Evolutionary conservation across 176 grass and related monocot species (phyloP).

Genomic region (Musa acuminata): DNA sequence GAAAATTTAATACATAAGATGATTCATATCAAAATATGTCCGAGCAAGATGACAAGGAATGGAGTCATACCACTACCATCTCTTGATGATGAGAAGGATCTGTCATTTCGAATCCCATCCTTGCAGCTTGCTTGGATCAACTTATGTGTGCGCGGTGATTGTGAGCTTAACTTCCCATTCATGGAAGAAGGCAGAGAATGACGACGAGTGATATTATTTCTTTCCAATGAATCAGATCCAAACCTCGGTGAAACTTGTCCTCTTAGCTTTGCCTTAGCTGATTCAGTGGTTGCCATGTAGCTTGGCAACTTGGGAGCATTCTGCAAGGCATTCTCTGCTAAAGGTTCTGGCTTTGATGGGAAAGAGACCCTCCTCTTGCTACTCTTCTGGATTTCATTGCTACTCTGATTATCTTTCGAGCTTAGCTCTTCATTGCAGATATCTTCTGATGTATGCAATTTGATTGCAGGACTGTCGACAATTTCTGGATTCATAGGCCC

Average conservation of each 20-base stretch:
- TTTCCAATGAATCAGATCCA: constrained; percentile 54
- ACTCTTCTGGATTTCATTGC: background rate
- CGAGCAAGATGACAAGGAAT: background rate
- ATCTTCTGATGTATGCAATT: background rate
- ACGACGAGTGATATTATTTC: constrained; percentile 41
- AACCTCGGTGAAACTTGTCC: constrained; percentile 53
- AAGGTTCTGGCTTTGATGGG: constrained; percentile 2
- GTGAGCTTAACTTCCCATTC: constrained; percentile 54
- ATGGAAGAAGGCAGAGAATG: constrained; percentile 69
- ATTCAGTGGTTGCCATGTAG: constrained; percentile 44
- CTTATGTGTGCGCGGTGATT: constrained; percentile 57
- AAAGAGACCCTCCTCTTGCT: background rate
- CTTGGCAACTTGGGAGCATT: background rate
- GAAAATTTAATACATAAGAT: too few relatives aligned
- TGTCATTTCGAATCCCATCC: constrained; percentile 52
- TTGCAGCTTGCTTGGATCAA: constrained; percentile 46
- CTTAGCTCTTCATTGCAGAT: background rate
- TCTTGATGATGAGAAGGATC: constrained; percentile 63
- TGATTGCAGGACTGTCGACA: background rate
- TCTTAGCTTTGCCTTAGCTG: constrained; percentile 67
- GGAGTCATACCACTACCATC: constrained; percentile 49
- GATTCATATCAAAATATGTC: too few relatives aligned
- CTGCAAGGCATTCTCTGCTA: background rate
- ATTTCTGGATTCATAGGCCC: background rate
- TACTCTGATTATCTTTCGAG: background rate